These are phyloP conservation scores for Mitragyna speciosa DNA, from an alignment of 257 asterid species.

Conservation along the genomic window DNA sequence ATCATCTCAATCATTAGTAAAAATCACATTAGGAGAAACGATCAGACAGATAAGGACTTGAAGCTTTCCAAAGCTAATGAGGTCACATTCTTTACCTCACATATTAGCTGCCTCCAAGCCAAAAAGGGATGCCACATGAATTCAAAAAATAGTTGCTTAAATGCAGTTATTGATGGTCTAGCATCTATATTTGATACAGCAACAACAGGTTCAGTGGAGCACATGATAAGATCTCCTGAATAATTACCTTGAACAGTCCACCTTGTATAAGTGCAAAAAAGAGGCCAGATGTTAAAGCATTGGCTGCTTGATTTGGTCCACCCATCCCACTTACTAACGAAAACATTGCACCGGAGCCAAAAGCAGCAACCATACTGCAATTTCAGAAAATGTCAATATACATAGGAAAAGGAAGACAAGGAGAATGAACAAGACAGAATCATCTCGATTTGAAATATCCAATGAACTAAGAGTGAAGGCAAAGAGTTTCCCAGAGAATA, in stretches of 20 bases:
- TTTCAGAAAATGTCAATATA: conserved; percentile 1
- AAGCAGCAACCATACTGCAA: conserved; percentile 93
- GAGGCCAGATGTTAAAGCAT: conserved; percentile 73
- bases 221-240: background rate
- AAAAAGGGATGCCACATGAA: background rate
- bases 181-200: background rate
- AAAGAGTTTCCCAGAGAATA: background rate
- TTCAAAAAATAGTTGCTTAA: background rate
- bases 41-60: background rate
- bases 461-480: background rate
- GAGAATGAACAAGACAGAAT: background rate
- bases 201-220: background rate
- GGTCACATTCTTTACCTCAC: background rate
- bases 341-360: conserved; percentile 89
- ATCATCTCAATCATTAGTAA: background rate
- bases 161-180: background rate
- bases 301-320: conserved; percentile 70
- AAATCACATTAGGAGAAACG: background rate
- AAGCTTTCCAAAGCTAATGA: background rate
- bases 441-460: background rate
- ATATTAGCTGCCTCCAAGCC: conserved; percentile 1
- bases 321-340: conserved; percentile 81
- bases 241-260: conserved; percentile 77
- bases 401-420: background rate
- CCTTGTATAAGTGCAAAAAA: conserved; percentile 91